Evolutionary conservation across 805 yeast species (phyloP).

Genomic region (Grigorovia transvaalensis): DNA sequence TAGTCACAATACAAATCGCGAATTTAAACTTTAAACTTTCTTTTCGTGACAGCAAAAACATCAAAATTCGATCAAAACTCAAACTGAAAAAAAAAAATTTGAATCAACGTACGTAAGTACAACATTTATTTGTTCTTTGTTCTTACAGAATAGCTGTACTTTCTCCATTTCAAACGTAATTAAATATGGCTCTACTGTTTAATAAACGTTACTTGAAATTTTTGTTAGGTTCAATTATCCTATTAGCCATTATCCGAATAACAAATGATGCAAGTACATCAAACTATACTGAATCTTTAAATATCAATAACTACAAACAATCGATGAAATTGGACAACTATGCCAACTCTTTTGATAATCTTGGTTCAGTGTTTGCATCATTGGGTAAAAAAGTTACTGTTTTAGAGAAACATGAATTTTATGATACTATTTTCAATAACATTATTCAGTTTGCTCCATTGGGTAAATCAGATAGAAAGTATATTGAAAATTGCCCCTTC

Average conservation of each 20-base stretch:
- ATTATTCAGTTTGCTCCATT: constrained; percentile 9
- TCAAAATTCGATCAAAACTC: too few relatives aligned
- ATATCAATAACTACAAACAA: background rate
- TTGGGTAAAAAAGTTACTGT: background rate
- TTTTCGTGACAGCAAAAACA: too few relatives aligned
- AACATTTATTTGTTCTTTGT: too few relatives aligned
- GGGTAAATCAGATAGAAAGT: constrained; percentile 15
- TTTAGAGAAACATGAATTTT: background rate
- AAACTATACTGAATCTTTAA: background rate
- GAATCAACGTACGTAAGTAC: too few relatives aligned
- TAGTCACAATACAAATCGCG: too few relatives aligned
- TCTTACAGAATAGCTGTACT: too few relatives aligned
- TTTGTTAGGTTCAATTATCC: background rate
- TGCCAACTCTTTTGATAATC: background rate
- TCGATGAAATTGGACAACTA: background rate
- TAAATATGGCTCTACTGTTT: background rate
- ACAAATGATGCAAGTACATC: background rate
- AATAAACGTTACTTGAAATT: background rate
- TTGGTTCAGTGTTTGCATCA: background rate
- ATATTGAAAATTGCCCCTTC: constrained; percentile 11
- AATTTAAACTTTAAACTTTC: too few relatives aligned
- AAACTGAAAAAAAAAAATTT: too few relatives aligned
- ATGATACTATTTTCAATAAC: background rate
- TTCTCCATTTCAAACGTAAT: background rate
- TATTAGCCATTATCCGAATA: background rate